Evolutionary conservation across 2,329 filamentous ascomycete genomes (phyloP), one percentile per base, ranked within the genome.

Genomic region (Lachnellula arida): DNA sequence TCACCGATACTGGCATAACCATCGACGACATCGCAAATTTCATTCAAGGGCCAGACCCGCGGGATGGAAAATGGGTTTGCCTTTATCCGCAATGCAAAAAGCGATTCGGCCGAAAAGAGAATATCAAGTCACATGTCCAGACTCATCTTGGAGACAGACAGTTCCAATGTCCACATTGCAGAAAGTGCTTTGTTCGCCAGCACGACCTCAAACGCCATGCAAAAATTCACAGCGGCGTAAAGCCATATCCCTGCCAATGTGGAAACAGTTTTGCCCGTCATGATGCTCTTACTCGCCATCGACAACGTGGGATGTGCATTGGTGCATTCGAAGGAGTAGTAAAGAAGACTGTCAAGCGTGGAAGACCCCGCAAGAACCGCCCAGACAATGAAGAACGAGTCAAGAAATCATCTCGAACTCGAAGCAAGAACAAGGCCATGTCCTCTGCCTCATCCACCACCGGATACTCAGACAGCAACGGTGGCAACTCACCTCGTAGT

Each of bases 101-200:
- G 73, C 84, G 86, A 52, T 97, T 99, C 70, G 93, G 92, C n/a
- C 85, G 94, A 65, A 96, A 97, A 72, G 94, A 99, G 73, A 97
- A 99, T 74, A 97, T 97, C 77, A 96, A 96, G 71, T 96, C 92
- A 0, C 94, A 99, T 71, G 90, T 99, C 14, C 94, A 99, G 74
- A 99, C 94, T 3, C 94, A 99, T 73, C 86, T 99, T 61, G 94
- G 95, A 67, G 94, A 99, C 72, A 84, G 94, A 48, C 94, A 97
- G 71, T 99, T 91, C 75, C 87, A 90, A 72, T 99, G 94, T 74
- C 91, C 93, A 46, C 87, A 89, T 54, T 99, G 94, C 76, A 81
- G 88, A 51, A 97, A 97, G 75, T 93, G 91, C 74, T 99, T 99
- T 71, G 94, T 97, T 43, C 87, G 94, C 39, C 92, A 96, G 67